Conservation (phyloP, 208 protist genomes). For the Trichomonas gallinae region DNA sequence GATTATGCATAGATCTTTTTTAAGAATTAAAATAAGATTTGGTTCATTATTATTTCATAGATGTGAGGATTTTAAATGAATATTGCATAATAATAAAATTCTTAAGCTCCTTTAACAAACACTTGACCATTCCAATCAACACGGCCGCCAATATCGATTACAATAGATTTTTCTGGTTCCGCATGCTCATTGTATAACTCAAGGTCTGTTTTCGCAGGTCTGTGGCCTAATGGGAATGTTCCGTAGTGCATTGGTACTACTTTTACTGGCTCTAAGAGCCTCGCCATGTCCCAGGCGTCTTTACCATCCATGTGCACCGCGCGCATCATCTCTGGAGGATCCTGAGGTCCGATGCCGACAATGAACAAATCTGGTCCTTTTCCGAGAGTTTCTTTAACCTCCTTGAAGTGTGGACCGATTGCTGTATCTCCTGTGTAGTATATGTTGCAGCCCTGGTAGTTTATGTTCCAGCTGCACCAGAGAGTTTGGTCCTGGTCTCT, state of each 20-base stretch:
- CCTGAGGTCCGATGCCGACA: not conserved
- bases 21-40: too few relatives aligned
- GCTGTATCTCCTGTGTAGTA: not conserved
- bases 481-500: not conserved
- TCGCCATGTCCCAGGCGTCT: not conserved
- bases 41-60: too few relatives aligned
- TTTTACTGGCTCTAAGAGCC: not conserved
- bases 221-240: not conserved
- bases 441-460: not conserved
- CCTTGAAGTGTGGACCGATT: not conserved
- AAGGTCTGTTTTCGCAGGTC: not conserved
- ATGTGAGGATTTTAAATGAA: too few relatives aligned
- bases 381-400: not conserved
- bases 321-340: not conserved
- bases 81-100: not conserved
- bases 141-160: not conserved
- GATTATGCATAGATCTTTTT: too few relatives aligned
- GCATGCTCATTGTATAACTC: not conserved
- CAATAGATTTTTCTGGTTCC: not conserved
- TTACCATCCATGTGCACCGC: not conserved
- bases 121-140: not conserved
- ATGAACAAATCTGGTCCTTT: not conserved
- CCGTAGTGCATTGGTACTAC: constrained; percentile 1
- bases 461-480: not conserved
- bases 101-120: not conserved